Evolutionary conservation across 768 basidiomycete species (phyloP).

Genomic region (Tricholoma hemisulphureum): DNA sequence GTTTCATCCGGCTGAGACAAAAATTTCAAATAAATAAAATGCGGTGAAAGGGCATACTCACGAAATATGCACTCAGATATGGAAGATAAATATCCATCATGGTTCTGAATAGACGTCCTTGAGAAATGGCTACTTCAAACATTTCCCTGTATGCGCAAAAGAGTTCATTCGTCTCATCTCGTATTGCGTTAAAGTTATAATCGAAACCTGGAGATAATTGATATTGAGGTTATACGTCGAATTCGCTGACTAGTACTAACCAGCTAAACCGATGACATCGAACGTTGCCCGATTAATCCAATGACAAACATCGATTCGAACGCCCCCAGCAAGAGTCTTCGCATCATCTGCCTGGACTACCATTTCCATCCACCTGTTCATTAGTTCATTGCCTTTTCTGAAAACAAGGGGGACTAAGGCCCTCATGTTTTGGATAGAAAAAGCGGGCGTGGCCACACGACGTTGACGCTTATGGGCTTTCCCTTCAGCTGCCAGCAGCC

Average conservation of each 20-base stretch:
- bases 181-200: conserved; percentile 82
- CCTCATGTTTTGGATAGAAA: conserved; percentile 76
- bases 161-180: conserved; percentile 74
- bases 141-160: conserved; percentile 82
- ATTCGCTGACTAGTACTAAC: conserved; percentile 36
- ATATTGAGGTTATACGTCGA: background rate
- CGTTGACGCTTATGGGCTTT: conserved; percentile 77
- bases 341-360: conserved; percentile 29
- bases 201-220: conserved; percentile 60
- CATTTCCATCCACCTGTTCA: conserved; percentile 58
- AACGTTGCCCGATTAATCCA: conserved; percentile 86
- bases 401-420: conserved; percentile 72
- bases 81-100: conserved; percentile 61
- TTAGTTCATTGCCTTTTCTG: conserved; percentile 60
- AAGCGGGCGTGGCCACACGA: conserved; percentile 73
- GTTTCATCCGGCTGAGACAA: conserved; percentile 51
- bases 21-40: background rate
- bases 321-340: conserved; percentile 26
- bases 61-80: conserved; percentile 50
- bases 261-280: conserved; percentile 89
- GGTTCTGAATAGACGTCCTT: conserved; percentile 43
- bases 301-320: conserved; percentile 67
- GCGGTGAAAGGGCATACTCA: conserved; percentile 33
- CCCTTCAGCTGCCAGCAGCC: conserved; percentile 80
- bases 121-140: conserved; percentile 72